Evolutionary conservation across 768 basidiomycete genomes (phyloP).

Genomic region (Kwoniella mangroviensis): DNA sequence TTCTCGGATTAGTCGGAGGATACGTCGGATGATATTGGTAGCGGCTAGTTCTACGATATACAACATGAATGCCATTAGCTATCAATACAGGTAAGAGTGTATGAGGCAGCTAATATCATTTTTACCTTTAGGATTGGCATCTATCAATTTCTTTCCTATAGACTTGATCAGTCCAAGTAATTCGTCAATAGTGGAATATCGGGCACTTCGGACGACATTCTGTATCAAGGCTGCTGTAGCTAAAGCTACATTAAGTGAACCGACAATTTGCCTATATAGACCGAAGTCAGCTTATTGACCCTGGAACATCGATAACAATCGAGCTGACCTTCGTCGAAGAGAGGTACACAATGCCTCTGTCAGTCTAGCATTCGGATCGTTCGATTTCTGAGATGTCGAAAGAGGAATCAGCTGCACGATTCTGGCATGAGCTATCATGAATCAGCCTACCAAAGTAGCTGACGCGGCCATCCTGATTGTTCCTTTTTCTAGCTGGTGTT

Average conservation of each 20-base stretch:
- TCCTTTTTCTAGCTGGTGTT: not conserved
- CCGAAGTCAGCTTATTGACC: constrained; percentile 6
- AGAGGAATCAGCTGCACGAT: not conserved
- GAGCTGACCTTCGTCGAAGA: constrained; percentile 40
- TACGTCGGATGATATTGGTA: constrained; percentile 90
- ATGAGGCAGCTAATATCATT: constrained; percentile 20
- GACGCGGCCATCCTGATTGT: constrained; percentile 2
- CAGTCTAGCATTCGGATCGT: constrained; percentile 35
- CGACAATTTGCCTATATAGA: constrained; percentile 64
- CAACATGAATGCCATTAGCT: not conserved
- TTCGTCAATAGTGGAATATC: constrained; percentile 84
- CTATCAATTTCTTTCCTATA: constrained; percentile 78
- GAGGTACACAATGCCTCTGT: constrained; percentile 44
- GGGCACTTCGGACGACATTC: constrained; percentile 84
- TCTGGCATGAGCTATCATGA: not conserved
- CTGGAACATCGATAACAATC: not conserved
- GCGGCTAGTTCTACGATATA: constrained; percentile 78
- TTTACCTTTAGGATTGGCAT: constrained; percentile 93
- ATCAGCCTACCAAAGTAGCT: constrained; percentile 5
- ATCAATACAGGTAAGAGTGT: not conserved
- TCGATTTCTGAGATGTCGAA: constrained; percentile 30
- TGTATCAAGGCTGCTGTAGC: constrained; percentile 87
- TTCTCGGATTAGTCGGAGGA: constrained; percentile 91
- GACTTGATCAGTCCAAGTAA: constrained; percentile 76
- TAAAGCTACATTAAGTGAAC: constrained; percentile 83